These are phyloP conservation scores for Cephaloascus albidus DNA, from an alignment of 805 yeast species.

Conservation along the genomic window DNA sequence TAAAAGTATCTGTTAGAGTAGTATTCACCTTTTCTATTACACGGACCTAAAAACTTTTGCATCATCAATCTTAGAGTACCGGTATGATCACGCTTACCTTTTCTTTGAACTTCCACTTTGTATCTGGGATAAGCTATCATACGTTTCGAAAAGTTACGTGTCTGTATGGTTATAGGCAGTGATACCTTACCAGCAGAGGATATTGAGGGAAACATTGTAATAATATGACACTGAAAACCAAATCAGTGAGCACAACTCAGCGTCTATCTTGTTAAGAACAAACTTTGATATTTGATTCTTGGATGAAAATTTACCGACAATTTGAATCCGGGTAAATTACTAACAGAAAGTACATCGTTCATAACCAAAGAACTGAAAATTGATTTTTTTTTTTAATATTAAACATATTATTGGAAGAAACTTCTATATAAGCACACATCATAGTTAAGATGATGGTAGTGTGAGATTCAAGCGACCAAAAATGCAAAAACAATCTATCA, in stretches of 20 bases:
- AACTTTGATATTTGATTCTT: no score
- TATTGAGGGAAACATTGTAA: neutral
- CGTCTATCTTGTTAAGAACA: no score
- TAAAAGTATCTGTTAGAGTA: slow-evolving; percentile 63
- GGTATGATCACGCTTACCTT: slow-evolving; percentile 25
- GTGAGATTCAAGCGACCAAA: no score
- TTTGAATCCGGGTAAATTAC: neutral
- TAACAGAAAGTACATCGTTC: no score
- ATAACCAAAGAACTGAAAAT: no score
- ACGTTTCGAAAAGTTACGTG: slow-evolving; percentile 26
- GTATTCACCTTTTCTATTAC: slow-evolving; percentile 76
- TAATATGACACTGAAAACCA: neutral
- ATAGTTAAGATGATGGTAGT: no score
- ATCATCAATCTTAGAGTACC: slow-evolving; percentile 54
- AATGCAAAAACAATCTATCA: no score
- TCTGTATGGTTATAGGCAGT: neutral
- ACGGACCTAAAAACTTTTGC: slow-evolving; percentile 75
- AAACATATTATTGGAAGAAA: no score
- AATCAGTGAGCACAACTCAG: neutral
- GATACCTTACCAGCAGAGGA: neutral
- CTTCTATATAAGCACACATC: no score
- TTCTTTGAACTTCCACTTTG: slow-evolving; percentile 31
- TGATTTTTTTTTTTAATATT: no score
- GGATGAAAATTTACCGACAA: no score
- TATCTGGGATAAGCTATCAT: slow-evolving; percentile 45